Percentiles rank a stretch among this genome's conserved stretches.
phyloP scores from a whole-genome alignment of 2,329 filamentous ascomycete species.

The Microdochium nivale region DNA sequence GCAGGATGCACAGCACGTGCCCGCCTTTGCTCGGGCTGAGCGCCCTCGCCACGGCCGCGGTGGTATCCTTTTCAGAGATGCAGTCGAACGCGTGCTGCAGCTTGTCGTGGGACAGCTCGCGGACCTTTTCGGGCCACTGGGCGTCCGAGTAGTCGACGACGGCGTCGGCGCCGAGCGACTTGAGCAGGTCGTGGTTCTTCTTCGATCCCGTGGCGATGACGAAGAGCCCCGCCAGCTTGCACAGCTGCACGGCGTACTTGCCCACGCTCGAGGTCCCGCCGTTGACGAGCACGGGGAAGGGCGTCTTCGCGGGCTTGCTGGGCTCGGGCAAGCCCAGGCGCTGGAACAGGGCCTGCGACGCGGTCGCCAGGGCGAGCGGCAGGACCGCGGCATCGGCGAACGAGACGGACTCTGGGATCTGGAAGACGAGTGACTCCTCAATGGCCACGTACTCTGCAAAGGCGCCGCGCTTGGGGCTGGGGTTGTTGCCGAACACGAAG shows the following conservation, averaged over 20 bases:
- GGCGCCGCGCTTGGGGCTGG: conserved; percentile 14
- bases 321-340: conserved; percentile 20
- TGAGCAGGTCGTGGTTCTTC: conserved; percentile 15
- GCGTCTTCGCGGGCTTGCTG: conserved; percentile 14
- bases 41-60: conserved; percentile 10
- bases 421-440: conserved; percentile 17
- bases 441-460: conserved; percentile 20
- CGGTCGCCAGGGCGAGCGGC: conserved; percentile 33
- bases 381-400: conserved; percentile 17
- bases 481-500: conserved; percentile 19
- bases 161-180: conserved; percentile 14
- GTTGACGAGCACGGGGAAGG: conserved; percentile 21
- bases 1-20: conserved; percentile 13
- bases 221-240: conserved; percentile 14
- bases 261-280: conserved; percentile 18
- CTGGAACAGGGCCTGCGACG: conserved; percentile 24
- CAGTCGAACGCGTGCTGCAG: conserved; percentile 20
- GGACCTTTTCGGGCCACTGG: conserved; percentile 45
- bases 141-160: conserved; percentile 29
- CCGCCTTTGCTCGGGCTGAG: conserved; percentile 21
- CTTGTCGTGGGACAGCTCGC: conserved; percentile 54
- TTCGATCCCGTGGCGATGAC: conserved; percentile 17
- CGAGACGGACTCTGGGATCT: conserved; percentile 17
- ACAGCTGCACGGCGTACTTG: conserved; percentile 18
- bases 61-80: conserved; percentile 16